Conservation (phyloP, 164 flowering plant genomes). For the Piper betle region DNA sequence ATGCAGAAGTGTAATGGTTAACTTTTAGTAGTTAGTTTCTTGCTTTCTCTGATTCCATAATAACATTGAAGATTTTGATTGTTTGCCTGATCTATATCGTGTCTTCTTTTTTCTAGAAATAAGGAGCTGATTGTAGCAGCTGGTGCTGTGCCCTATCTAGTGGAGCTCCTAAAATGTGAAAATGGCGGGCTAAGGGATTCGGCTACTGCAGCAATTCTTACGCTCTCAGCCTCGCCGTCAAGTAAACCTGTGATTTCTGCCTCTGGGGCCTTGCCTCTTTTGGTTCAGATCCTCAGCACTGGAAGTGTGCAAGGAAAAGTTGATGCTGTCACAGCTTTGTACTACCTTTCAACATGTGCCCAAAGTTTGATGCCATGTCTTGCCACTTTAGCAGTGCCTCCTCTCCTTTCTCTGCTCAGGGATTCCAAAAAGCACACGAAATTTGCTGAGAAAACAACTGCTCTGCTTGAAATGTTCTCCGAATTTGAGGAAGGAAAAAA, state of each 20-base stretch:
- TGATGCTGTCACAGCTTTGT: slow-evolving; percentile 70
- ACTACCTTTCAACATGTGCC: slow-evolving; percentile 47
- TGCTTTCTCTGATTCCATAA: too few relatives aligned
- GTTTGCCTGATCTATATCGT: background rate
- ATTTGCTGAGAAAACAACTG: slow-evolving; percentile 71
- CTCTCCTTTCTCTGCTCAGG: slow-evolving; percentile 54
- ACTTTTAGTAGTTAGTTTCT: background rate
- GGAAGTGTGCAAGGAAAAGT: slow-evolving; percentile 65
- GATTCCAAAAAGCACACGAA: slow-evolving; percentile 78
- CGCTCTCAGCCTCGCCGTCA: slow-evolving; percentile 53
- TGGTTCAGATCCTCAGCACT: slow-evolving; percentile 48
- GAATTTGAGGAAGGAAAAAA: slow-evolving; percentile 39
- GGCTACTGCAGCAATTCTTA: slow-evolving; percentile 64
- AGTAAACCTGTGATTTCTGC: slow-evolving; percentile 43
- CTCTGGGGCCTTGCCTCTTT: slow-evolving; percentile 58
- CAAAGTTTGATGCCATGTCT: slow-evolving; percentile 26
- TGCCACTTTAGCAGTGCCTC: slow-evolving; percentile 41
- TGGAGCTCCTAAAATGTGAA: slow-evolving; percentile 48
- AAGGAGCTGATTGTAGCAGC: slow-evolving; percentile 51
- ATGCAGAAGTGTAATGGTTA: background rate
- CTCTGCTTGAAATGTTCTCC: slow-evolving; percentile 48
- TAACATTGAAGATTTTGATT: background rate
- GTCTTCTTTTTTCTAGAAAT: slow-evolving; percentile 38
- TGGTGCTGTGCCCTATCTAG: slow-evolving; percentile 61
- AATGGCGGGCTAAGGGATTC: slow-evolving; percentile 40